These are phyloP conservation scores for Termitomyces sp. DNA, from an alignment of 768 basidiomycete genomes.

Conservation along the genomic window DNA sequence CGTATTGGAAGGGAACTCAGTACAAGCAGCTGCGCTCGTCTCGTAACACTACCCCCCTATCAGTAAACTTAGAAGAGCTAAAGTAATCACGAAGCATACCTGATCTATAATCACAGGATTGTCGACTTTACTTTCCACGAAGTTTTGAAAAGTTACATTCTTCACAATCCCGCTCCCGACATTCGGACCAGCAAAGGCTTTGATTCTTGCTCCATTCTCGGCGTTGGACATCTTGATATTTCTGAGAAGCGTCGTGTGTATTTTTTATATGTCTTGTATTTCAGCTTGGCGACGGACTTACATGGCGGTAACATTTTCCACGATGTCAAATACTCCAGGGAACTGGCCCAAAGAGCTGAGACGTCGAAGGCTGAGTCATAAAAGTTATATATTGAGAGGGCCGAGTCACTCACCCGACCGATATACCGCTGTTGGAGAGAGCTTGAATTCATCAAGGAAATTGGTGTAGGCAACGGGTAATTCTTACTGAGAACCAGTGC, in stretches of 20 bases:
- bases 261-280: not conserved
- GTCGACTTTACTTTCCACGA: constrained; percentile 48
- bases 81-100: constrained; percentile 19
- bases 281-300: constrained; percentile 15
- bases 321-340: constrained; percentile 48
- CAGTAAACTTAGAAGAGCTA: not conserved
- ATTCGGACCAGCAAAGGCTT: constrained; percentile 57
- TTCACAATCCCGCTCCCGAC: constrained; percentile 55
- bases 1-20: constrained; percentile 49
- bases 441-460: not conserved
- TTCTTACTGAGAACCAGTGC: constrained; percentile 52
- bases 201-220: constrained; percentile 63
- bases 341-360: constrained; percentile 54
- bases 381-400: not conserved
- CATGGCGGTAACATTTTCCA: constrained; percentile 51
- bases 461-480: not conserved
- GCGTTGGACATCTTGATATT: constrained; percentile 58
- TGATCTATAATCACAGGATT: constrained; percentile 57
- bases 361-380: not conserved
- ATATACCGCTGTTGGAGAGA: constrained; percentile 38
- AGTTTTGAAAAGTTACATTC: constrained; percentile 50
- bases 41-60: constrained; percentile 35
- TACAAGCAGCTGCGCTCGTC: constrained; percentile 39
- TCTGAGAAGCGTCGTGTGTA: constrained; percentile 17
- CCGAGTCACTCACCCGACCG: constrained; percentile 31